These are phyloP conservation scores for Mycotypha africana DNA, from an alignment of 371 early-diverging fungal genomes.

Conservation along the genomic window DNA sequence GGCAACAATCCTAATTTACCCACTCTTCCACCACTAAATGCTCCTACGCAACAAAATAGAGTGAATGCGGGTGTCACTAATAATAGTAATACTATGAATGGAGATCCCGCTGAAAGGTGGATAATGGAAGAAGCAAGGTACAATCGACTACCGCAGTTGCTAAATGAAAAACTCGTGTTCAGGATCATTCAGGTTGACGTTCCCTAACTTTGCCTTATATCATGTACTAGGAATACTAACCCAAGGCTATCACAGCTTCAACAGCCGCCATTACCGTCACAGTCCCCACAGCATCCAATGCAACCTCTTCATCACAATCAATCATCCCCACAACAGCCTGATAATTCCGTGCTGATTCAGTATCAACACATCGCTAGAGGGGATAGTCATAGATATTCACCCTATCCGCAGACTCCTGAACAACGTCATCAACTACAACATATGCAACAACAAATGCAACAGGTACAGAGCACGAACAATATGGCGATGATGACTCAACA, in stretches of 20 bases:
- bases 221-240: background rate
- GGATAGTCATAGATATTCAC: too few species aligned
- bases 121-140: too few species aligned
- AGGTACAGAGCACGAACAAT: too few species aligned
- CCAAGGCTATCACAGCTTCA: background rate
- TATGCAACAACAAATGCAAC: background rate
- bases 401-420: background rate
- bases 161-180: background rate
- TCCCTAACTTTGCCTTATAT: background rate
- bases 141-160: too few species aligned
- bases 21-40: background rate
- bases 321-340: background rate
- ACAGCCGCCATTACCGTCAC: background rate
- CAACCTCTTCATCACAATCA: background rate
- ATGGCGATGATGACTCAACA: too few species aligned
- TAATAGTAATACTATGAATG: too few species aligned
- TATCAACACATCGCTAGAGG: too few species aligned
- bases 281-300: background rate
- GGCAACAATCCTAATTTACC: background rate
- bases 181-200: background rate
- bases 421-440: slow-evolving; percentile 2
- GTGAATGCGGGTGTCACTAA: too few species aligned
- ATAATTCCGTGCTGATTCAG: slow-evolving; percentile 1
- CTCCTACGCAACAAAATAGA: background rate
- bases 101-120: too few species aligned